Evolutionary conservation across 2,329 filamentous ascomycete genomes (phyloP).

Genomic region (Hymenotorrendiella dingleyae): DNA sequence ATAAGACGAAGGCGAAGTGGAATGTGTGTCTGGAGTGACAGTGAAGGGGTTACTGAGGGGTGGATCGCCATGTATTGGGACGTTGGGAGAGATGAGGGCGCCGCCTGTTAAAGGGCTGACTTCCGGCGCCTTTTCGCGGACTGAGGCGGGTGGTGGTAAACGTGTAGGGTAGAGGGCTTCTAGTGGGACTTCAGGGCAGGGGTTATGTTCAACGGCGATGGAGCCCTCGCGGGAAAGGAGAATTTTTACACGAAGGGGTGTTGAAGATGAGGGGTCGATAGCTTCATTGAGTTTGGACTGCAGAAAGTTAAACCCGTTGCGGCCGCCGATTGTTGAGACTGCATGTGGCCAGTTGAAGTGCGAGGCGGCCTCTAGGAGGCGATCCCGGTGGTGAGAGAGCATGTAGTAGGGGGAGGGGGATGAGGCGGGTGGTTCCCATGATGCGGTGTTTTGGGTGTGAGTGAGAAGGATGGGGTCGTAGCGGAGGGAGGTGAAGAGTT

Average conservation of each 20-base stretch:
- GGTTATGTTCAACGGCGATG: constrained; percentile 38
- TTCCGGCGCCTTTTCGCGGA: constrained; percentile 9
- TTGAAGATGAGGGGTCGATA: constrained; percentile 24
- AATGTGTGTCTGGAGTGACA: constrained; percentile 46
- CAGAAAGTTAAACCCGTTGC: constrained; percentile 40
- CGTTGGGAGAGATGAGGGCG: constrained; percentile 18
- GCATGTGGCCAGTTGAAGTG: constrained; percentile 51
- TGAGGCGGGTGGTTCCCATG: constrained; percentile 40
- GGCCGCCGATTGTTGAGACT: constrained; percentile 39
- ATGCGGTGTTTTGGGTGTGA: constrained; percentile 22
- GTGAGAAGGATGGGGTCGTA: constrained; percentile 55
- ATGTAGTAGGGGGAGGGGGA: constrained; percentile 65
- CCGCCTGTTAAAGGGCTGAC: constrained; percentile 27
- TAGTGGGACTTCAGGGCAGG: constrained; percentile 36
- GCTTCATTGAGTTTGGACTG: constrained; percentile 33
- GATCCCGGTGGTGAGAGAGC: constrained; percentile 70
- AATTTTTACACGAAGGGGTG: constrained; percentile 47
- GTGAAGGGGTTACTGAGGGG: constrained; percentile 33
- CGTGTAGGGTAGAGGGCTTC: constrained; percentile 51
- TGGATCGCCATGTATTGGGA: constrained; percentile 23
- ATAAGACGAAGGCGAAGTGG: constrained; percentile 52
- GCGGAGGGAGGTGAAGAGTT: constrained; percentile 65
- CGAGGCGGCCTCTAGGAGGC: constrained; percentile 59
- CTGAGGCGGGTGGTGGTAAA: constrained; percentile 41
- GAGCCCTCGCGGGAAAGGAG: constrained; percentile 45